Percentiles rank a stretch among this genome's conserved stretches.
phyloP scores from a whole-genome alignment of 1,139 yeast species.

The Pichia sp. region DNA sequence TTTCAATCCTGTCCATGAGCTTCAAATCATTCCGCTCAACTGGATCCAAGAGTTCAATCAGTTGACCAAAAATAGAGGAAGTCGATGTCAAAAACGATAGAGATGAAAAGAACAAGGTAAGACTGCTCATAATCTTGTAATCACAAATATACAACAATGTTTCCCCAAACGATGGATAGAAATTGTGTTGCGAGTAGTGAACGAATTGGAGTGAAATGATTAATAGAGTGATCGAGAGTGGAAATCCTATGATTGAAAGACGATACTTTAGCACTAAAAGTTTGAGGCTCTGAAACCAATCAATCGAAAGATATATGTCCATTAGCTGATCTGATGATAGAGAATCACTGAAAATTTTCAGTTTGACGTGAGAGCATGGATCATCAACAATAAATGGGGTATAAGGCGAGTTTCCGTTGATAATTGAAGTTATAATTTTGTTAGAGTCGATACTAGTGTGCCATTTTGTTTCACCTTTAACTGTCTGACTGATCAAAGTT shows the following conservation, averaged over 20 bases:
- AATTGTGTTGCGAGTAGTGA: slow-evolving; percentile 37
- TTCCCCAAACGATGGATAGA: slow-evolving; percentile 49
- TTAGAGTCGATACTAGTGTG: slow-evolving; percentile 46
- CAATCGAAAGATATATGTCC: slow-evolving; percentile 39
- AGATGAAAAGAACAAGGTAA: slow-evolving; percentile 26
- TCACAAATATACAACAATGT: slow-evolving; percentile 39
- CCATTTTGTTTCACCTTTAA: slow-evolving; percentile 76
- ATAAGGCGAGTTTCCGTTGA: slow-evolving; percentile 80
- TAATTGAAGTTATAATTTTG: slow-evolving; percentile 38
- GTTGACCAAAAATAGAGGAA: slow-evolving; percentile 27
- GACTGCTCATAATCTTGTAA: slow-evolving; percentile 27
- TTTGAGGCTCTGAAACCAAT: slow-evolving; percentile 45
- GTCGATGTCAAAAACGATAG: slow-evolving; percentile 38
- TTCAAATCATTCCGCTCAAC: slow-evolving; percentile 35
- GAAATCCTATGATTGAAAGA: slow-evolving; percentile 56
- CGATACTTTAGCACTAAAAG: slow-evolving; percentile 61
- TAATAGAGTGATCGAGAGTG: slow-evolving; percentile 46
- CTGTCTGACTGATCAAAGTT: slow-evolving; percentile 68
- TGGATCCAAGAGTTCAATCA: slow-evolving; percentile 52
- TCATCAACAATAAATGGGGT: slow-evolving; percentile 47
- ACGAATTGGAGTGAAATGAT: slow-evolving; percentile 46
- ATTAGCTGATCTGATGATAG: slow-evolving; percentile 31
- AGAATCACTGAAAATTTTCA: slow-evolving; percentile 46
- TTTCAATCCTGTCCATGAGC: slow-evolving; percentile 35
- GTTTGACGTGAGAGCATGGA: slow-evolving; percentile 31